Base-by-base conservation (phyloP, 495 filamentous ascomycete species). In the Tuber calosporum region DNA sequence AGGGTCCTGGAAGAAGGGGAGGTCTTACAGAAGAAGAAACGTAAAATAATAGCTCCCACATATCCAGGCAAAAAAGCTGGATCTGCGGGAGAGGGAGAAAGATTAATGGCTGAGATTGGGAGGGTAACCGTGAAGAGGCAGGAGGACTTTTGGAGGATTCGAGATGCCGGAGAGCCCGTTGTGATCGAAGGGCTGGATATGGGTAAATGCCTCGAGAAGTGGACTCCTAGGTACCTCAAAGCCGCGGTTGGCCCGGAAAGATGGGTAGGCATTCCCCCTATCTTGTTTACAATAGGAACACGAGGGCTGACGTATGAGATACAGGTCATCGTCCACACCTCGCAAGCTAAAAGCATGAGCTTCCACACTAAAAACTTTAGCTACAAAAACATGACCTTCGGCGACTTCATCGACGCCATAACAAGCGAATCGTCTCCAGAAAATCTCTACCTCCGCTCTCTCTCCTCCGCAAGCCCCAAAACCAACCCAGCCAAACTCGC, bases 341-440 rank as follows among this genome's bases (percentile, higher is more conserved):
- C 90, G 6, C 81, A 84, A 62, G 87, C 84, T 42, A 84, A 86
- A 45, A 84, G 85, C 22, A 93, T 97, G 92, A 89, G 90, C 74
- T 96, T 97, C 79, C 88, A 88, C 70, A 81, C 83, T 34, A 96
- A 94, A 83, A 96, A 96, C 82, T 97, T 96, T 81, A 81, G 82
- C 34, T 97, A 96, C 79, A 83, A 85, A 34, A 92, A 87, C 17
- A 91, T 89, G 73, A 73, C 82, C 11, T 92, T 97, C 71, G 86
- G 85, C 0, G 86, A 88, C 1, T 93, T 97, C 79, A 83, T 93
- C 37, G 82, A 89, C 42, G 85, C 88, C 48, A 86, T 91, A 40
- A 77, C 84, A 70, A 73, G 77, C n/a, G 40, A 69, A 19, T 43
- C 71, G 20, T 77, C 81, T 20, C 90, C 91, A 30, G 88, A 86